Conservation (phyloP, 805 yeast genomes). For the Ogataea pignaliae region DNA sequence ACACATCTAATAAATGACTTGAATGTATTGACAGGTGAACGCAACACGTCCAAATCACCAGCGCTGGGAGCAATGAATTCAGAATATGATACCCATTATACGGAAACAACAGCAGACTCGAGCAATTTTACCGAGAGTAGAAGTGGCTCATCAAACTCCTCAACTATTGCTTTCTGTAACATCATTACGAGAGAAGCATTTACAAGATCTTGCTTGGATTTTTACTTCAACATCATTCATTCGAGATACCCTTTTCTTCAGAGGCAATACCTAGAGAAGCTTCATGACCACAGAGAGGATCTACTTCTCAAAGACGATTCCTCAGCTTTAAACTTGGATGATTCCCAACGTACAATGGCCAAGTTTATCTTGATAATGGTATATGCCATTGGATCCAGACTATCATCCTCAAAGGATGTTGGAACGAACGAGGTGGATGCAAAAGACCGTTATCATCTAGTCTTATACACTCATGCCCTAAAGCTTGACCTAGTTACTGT, state of each 20-base stretch:
- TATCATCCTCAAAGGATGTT: constrained; percentile 1
- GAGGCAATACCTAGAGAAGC: neutral
- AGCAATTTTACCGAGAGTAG: neutral
- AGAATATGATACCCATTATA: neutral
- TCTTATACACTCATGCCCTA: constrained; percentile 6
- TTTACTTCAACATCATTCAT: constrained; percentile 5
- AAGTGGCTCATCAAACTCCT: neutral
- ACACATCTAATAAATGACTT: constrained; percentile 4
- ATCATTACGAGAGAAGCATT: constrained; percentile 1
- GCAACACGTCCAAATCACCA: no score
- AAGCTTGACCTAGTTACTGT: constrained; percentile 3
- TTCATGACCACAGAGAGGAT: constrained; percentile 6
- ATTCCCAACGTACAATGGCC: constrained; percentile 1
- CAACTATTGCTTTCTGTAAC: constrained; percentile 1
- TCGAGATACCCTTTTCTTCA: constrained; percentile 11
- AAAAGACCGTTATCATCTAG: constrained; percentile 2
- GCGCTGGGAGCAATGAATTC: no score
- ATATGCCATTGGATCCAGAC: constrained; percentile 13
- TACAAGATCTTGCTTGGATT: constrained; percentile 3
- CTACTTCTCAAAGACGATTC: neutral
- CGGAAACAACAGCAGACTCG: neutral
- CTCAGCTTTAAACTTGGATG: neutral
- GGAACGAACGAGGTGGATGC: neutral
- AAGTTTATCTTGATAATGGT: constrained; percentile 9
- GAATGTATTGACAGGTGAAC: no score